Evolutionary conservation across 2,329 filamentous ascomycete species (phyloP).

Genomic region (Beauveria sp.): DNA sequence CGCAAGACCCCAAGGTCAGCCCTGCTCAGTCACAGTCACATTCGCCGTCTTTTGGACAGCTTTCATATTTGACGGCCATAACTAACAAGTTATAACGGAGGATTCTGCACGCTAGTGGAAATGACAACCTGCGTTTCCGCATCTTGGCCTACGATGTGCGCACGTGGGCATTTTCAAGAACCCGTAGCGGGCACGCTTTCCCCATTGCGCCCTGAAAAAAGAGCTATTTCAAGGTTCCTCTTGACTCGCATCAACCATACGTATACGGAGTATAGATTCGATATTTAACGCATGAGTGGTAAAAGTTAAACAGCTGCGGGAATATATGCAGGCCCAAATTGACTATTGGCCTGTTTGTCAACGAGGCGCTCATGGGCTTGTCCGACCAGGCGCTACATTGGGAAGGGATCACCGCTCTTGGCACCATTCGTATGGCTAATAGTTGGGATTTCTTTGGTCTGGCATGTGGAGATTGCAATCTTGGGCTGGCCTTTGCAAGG

Average conservation of each 20-base stretch:
- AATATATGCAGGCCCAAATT: background rate
- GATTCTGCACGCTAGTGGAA: background rate
- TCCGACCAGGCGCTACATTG: background rate
- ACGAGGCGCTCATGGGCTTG: background rate
- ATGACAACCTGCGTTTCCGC: background rate
- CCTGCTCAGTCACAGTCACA: too few species aligned
- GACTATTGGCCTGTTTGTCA: background rate
- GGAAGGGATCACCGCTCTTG: slow-evolving; percentile 1
- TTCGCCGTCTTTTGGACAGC: too few species aligned
- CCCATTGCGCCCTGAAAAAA: background rate
- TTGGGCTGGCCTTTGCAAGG: slow-evolving; percentile 2
- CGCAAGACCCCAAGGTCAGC: too few species aligned
- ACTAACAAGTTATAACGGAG: background rate
- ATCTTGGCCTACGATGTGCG: background rate
- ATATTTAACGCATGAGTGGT: too few species aligned
- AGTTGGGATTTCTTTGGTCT: background rate
- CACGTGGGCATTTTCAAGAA: background rate
- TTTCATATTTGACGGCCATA: background rate
- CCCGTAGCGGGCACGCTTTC: background rate
- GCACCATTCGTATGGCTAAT: background rate
- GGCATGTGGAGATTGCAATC: slow-evolving; percentile 5
- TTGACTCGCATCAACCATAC: background rate
- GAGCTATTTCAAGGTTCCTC: background rate
- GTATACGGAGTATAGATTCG: background rate
- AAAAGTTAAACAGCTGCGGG: background rate